Conservation (phyloP, 1,139 yeast species). For the Pneumocystis carinii region DNA sequence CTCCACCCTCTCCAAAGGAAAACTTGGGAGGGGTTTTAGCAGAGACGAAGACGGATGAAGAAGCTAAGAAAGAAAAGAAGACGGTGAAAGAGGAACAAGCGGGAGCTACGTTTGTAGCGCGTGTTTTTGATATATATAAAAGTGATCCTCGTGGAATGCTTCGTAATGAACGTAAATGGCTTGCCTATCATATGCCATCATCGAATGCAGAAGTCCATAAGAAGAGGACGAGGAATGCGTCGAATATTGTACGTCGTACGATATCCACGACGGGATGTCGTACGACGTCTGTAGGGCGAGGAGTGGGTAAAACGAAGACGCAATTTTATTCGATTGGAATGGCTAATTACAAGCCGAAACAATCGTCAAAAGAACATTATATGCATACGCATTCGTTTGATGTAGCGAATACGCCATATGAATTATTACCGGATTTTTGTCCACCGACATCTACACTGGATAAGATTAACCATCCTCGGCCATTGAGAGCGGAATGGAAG, state of each 20-base stretch:
- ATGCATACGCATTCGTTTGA: background rate
- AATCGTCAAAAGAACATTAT: background rate
- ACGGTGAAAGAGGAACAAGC: background rate
- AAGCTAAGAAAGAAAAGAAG: background rate
- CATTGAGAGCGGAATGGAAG: constrained; percentile 89
- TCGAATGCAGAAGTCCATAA: background rate
- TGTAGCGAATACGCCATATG: constrained; percentile 9
- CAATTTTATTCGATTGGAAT: background rate
- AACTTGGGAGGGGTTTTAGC: too few species aligned
- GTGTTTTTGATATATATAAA: background rate
- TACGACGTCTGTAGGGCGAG: too few species aligned
- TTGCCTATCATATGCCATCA: background rate
- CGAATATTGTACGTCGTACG: too few species aligned
- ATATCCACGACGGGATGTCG: too few species aligned
- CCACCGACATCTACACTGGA: constrained; percentile 55
- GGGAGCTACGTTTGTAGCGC: background rate
- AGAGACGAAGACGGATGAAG: too few species aligned
- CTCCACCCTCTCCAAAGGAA: background rate
- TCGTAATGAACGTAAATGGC: background rate
- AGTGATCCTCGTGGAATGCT: background rate
- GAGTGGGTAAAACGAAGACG: background rate
- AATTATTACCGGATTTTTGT: constrained; percentile 45
- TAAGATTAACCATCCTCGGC: constrained; percentile 38
- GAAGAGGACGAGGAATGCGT: background rate
- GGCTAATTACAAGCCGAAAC: background rate